Conservation (phyloP, 129 eudicot genomes). For the Artemisia annua region DNA sequence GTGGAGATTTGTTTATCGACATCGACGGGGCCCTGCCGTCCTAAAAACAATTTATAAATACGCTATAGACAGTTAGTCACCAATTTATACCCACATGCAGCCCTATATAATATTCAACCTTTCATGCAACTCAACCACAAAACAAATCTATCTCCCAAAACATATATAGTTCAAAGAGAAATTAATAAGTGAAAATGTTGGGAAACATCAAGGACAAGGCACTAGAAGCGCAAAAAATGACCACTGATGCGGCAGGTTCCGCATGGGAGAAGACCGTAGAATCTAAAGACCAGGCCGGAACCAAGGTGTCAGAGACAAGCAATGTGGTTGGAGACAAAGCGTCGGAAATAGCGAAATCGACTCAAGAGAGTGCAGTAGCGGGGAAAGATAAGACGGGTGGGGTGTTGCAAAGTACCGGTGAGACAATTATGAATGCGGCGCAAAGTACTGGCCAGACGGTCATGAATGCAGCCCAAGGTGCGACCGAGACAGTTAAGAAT, state of each 20-base stretch:
- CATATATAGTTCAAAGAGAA: conserved; percentile 12
- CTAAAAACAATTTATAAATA: background rate
- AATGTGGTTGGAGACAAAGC: conserved; percentile 44
- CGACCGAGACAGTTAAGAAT: conserved; percentile 54
- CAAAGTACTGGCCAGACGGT: conserved; percentile 50
- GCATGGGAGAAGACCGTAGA: conserved; percentile 38
- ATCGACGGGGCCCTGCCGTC: background rate
- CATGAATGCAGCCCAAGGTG: conserved; percentile 60
- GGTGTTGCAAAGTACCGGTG: conserved; percentile 25
- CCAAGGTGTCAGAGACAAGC: conserved; percentile 44
- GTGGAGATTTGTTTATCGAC: background rate
- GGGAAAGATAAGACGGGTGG: conserved; percentile 56
- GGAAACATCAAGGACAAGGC: conserved; percentile 45
- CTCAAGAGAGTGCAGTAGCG: conserved; percentile 23
- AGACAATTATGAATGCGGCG: too few species aligned
- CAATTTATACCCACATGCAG: background rate
- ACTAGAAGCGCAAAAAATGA: conserved; percentile 46
- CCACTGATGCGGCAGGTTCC: conserved; percentile 38
- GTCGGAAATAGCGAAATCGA: conserved; percentile 43
- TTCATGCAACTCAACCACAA: conserved; percentile 19
- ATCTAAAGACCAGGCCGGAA: conserved; percentile 54
- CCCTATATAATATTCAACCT: background rate
- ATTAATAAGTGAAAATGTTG: conserved; percentile 32
- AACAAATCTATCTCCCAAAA: background rate
- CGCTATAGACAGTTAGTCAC: conserved; percentile 16